These are phyloP conservation scores for Diospyros kaki DNA, from an alignment of 148 eudicot species.

Conservation along the genomic window DNA sequence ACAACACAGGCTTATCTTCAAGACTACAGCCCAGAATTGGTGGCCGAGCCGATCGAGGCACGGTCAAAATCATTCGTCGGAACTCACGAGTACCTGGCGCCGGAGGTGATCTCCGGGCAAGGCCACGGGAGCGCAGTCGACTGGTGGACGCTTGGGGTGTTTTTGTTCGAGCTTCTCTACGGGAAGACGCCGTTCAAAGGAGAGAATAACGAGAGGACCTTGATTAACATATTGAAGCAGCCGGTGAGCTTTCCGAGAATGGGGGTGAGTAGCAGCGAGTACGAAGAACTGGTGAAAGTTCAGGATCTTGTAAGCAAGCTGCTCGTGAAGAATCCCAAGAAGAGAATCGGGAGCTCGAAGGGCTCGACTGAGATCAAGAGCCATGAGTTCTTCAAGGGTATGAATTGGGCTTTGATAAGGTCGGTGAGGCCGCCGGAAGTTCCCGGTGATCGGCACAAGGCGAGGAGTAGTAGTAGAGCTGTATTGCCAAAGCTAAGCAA, in stretches of 20 bases:
- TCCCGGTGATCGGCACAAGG: conserved; percentile 44
- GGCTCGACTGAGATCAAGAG: conserved; percentile 72
- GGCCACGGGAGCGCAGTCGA: conserved; percentile 78
- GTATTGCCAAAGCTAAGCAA: conserved; percentile 55
- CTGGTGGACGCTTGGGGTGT: conserved; percentile 80
- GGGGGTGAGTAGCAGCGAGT: conserved; percentile 41
- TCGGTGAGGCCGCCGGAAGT: conserved; percentile 78
- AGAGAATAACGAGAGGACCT: conserved; percentile 64
- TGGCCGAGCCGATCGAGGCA: conserved; percentile 63
- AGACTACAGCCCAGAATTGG: conserved; percentile 39
- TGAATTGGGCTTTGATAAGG: conserved; percentile 88
- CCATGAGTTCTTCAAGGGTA: conserved; percentile 78
- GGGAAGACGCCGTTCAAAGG: conserved; percentile 66
- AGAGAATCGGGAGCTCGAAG: conserved; percentile 66
- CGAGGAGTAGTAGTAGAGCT: conserved; percentile 24
- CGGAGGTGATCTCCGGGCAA: conserved; percentile 70
- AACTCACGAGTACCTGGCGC: conserved; percentile 77
- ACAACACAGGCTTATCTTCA: conserved; percentile 5
- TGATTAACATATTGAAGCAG: conserved; percentile 57
- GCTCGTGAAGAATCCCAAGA: conserved; percentile 68
- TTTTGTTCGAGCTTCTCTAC: conserved; percentile 54
- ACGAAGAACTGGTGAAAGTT: conserved; percentile 58
- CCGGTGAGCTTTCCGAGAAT: conserved; percentile 55
- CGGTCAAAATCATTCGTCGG: conserved; percentile 72
- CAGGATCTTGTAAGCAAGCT: conserved; percentile 66